Conservation (phyloP, 192 early-diverging fungal genomes). For the Backusella westeae region DNA sequence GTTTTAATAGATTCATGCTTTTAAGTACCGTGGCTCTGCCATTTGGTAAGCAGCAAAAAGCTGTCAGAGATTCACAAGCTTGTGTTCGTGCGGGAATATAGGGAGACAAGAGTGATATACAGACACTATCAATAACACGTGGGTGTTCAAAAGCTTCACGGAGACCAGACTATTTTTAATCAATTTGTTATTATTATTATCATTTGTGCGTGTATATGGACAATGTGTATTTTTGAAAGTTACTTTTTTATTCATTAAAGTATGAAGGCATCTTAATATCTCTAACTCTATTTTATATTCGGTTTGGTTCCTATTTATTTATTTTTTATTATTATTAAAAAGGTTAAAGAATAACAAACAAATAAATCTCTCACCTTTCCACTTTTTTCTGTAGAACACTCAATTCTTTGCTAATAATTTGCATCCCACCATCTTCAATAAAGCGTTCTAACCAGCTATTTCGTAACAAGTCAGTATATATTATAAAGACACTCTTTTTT, state of each 20-base stretch:
- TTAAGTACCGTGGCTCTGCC: slow-evolving; percentile 70
- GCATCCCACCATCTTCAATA: slow-evolving; percentile 71
- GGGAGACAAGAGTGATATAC: slow-evolving; percentile 71
- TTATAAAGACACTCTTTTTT: background rate
- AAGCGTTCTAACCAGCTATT: slow-evolving; percentile 69
- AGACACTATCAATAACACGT: slow-evolving; percentile 60
- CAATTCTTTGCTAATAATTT: slow-evolving; percentile 63
- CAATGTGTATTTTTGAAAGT: background rate
- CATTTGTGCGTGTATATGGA: background rate
- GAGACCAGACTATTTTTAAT: slow-evolving; percentile 55
- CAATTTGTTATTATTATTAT: background rate
- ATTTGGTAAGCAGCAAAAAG: slow-evolving; percentile 67
- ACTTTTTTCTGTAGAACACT: slow-evolving; percentile 54
- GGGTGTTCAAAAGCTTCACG: slow-evolving; percentile 67
- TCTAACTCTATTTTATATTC: slow-evolving; percentile 74
- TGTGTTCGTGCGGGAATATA: slow-evolving; percentile 63
- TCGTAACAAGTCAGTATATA: background rate
- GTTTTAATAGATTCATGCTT: slow-evolving; percentile 66
- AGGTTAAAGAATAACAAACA: background rate
- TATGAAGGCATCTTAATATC: slow-evolving; percentile 74
- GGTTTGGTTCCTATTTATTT: slow-evolving; percentile 39
- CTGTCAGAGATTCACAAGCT: slow-evolving; percentile 68
- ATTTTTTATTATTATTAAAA: background rate
- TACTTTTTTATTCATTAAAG: slow-evolving; percentile 63
- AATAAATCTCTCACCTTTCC: slow-evolving; percentile 36